Percentiles rank a stretch among this genome's conserved stretches.
phyloP scores from a whole-genome alignment of 108 stramenopile species.

The Asterionellopsis glacialis region DNA sequence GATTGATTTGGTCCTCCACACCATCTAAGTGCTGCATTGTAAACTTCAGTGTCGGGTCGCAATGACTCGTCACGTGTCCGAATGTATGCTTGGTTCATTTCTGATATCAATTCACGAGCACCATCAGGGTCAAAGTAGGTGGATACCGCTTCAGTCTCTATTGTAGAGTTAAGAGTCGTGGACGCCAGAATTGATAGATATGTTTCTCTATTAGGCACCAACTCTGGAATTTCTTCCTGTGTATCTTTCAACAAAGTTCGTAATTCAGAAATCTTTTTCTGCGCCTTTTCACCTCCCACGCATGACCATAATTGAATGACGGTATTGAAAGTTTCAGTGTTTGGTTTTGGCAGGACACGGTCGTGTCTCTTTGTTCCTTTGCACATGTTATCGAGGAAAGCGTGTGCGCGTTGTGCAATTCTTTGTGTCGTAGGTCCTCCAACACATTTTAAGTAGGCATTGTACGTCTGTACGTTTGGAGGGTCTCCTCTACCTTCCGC shows the following conservation, averaged over 20 bases:
- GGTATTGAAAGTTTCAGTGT: slow-evolving; percentile 53
- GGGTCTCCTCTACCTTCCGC: background rate
- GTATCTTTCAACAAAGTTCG: slow-evolving; percentile 28
- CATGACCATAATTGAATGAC: slow-evolving; percentile 55
- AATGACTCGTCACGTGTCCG: slow-evolving; percentile 14
- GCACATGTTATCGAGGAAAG: too few relatives aligned
- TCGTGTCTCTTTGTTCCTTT: too few relatives aligned
- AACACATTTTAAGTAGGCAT: background rate
- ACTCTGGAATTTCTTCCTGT: slow-evolving; percentile 23
- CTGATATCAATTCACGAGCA: slow-evolving; percentile 31
- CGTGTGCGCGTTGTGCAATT: background rate
- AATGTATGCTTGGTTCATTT: slow-evolving; percentile 34
- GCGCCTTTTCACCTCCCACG: slow-evolving; percentile 21
- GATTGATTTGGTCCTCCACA: slow-evolving; percentile 15
- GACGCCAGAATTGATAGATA: slow-evolving; percentile 37
- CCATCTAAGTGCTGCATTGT: slow-evolving; percentile 66
- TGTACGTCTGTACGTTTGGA: slow-evolving; percentile 7
- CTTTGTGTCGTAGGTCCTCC: background rate
- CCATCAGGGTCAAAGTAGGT: slow-evolving; percentile 40
- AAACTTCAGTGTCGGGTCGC: slow-evolving; percentile 37
- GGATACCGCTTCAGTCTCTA: slow-evolving; percentile 18
- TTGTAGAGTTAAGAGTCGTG: slow-evolving; percentile 22
- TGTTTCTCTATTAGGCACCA: slow-evolving; percentile 31
- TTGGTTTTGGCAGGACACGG: slow-evolving; percentile 10
- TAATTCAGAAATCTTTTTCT: slow-evolving; percentile 25